Percentiles rank a stretch among this genome's conserved stretches.
phyloP scores from a whole-genome alignment of 2,329 filamentous ascomycete species.

The Calonectria fujianensis region DNA sequence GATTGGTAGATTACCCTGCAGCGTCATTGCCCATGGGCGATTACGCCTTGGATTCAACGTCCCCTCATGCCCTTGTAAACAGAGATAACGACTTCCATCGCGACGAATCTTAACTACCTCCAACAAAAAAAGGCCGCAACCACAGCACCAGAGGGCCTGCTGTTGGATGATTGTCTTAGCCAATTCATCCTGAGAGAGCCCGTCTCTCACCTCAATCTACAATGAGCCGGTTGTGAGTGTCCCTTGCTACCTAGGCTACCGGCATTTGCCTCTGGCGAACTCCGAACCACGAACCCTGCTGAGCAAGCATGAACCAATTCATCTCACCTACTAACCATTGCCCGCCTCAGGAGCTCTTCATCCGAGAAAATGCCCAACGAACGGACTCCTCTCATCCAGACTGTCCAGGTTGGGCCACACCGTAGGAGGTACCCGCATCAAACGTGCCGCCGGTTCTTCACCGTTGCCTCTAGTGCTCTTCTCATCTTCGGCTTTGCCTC shows the following conservation, averaged over 20 bases:
- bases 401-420: constrained; percentile 73
- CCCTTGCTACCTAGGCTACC: constrained; percentile 35
- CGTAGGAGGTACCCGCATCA: constrained; percentile 75
- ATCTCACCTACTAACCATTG: constrained; percentile 32
- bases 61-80: constrained; percentile 30
- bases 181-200: constrained; percentile 34
- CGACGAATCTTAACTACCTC: constrained; percentile 31
- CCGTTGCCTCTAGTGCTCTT: constrained; percentile 74
- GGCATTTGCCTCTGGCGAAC: background rate
- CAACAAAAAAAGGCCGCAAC: constrained; percentile 16
- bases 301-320: background rate
- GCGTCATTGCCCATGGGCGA: constrained; percentile 52
- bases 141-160: background rate
- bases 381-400: constrained; percentile 80
- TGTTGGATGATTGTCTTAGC: constrained; percentile 33
- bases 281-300: background rate
- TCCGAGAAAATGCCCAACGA: constrained; percentile 67
- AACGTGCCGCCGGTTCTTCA: constrained; percentile 79
- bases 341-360: constrained; percentile 38
- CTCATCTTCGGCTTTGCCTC: constrained; percentile 70
- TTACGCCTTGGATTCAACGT: constrained; percentile 48
- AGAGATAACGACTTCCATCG: constrained; percentile 25
- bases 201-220: constrained; percentile 38
- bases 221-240: constrained; percentile 53
- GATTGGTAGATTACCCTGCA: constrained; percentile 48